Percentiles rank a stretch among this genome's conserved stretches.
These are phyloP conservation scores for Trametes cinnabarina DNA, from an alignment of 768 basidiomycete genomes.

Conservation along the genomic window DNA sequence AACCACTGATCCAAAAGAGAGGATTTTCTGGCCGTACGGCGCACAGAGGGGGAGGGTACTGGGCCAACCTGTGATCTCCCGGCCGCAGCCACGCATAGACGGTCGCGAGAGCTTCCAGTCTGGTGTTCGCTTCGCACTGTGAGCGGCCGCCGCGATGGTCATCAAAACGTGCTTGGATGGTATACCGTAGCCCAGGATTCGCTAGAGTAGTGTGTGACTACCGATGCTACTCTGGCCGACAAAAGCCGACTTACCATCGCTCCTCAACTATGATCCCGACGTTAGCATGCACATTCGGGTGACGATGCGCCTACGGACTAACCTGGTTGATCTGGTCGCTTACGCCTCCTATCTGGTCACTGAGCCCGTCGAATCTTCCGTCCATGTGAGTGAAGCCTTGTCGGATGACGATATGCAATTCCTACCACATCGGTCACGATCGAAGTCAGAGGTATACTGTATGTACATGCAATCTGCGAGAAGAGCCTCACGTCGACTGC, in stretches of 20 bases:
- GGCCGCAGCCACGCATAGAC: not conserved
- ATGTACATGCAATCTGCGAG: not conserved
- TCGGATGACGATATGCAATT: not conserved
- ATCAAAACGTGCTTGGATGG: not conserved
- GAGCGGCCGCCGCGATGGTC: not conserved
- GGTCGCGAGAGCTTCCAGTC: not conserved
- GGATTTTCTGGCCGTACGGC: not conserved
- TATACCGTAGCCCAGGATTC: not conserved
- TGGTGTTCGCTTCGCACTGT: not conserved
- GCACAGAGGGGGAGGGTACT: not conserved
- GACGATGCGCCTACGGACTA: not conserved
- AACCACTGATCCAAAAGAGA: conserved; percentile 15
- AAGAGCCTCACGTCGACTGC: not conserved
- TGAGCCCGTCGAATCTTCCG: not conserved
- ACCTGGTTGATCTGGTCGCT: not conserved
- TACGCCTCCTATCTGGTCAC: not conserved
- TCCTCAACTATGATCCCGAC: not conserved
- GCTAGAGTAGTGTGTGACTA: not conserved
- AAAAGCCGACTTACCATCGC: not conserved
- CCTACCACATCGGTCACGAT: not conserved
- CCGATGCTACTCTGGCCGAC: too few species aligned
- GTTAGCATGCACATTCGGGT: not conserved
- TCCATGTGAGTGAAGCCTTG: not conserved
- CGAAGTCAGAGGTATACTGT: too few species aligned
- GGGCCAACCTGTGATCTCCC: not conserved